phyloP scores from a whole-genome alignment of 2,329 filamentous ascomycete species.

The Neocatenulostroma microsporum region DNA sequence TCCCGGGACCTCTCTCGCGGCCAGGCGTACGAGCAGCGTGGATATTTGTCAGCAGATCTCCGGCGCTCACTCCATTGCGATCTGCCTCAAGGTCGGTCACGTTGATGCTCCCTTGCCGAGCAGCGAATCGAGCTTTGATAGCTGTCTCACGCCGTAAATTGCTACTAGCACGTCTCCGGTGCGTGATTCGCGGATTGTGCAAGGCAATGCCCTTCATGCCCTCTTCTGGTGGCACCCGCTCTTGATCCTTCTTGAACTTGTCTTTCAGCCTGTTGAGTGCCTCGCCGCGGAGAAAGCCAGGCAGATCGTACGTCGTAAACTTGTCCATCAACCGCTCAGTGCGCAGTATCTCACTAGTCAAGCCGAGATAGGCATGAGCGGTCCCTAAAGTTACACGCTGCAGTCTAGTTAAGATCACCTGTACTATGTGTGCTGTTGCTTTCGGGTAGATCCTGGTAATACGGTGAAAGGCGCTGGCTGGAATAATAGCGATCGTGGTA shows the following conservation, averaged over 20 bases:
- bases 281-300: constrained; percentile 78
- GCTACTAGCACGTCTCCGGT: constrained; percentile 62
- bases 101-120: constrained; percentile 16
- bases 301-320: constrained; percentile 83
- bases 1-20: constrained; percentile 36
- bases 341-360: constrained; percentile 83
- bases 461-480: constrained; percentile 87
- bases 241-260: constrained; percentile 72
- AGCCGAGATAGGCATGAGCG: constrained; percentile 84
- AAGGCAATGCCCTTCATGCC: constrained; percentile 87
- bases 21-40: constrained; percentile 57
- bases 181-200: constrained; percentile 65
- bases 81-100: constrained; percentile 17
- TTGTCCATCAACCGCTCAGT: constrained; percentile 92
- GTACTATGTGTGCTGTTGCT: constrained; percentile 93
- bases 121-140: constrained; percentile 52
- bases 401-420: constrained; percentile 89
- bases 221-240: constrained; percentile 73
- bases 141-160: constrained; percentile 72
- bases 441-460: constrained; percentile 92
- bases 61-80: constrained; percentile 38
- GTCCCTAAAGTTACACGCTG: constrained; percentile 92
- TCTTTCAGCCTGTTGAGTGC: constrained; percentile 80
- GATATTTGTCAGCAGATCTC: constrained; percentile 73
- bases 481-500: constrained; percentile 96